Conservation (phyloP, 2,329 filamentous ascomycete genomes). For the Fusarium tricinctum region DNA sequence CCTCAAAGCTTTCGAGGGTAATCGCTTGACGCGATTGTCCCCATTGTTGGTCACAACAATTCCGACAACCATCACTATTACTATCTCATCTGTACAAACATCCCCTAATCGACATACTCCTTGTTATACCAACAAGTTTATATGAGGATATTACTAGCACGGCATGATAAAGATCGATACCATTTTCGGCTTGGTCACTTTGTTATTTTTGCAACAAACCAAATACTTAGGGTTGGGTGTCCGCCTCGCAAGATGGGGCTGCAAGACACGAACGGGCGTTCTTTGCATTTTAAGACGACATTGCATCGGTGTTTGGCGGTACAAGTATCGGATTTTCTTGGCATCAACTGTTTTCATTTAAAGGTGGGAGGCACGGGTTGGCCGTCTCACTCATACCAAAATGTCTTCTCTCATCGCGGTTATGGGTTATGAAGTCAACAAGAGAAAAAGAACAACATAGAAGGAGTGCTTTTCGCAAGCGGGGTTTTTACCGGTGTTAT, state of each 20-base stretch:
- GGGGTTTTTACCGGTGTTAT: slow-evolving; percentile 51
- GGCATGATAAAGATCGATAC: slow-evolving; percentile 63
- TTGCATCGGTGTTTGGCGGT: slow-evolving; percentile 63
- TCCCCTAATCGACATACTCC: slow-evolving; percentile 62
- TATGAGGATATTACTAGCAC: slow-evolving; percentile 57
- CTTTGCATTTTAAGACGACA: slow-evolving; percentile 60
- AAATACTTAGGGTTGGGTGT: slow-evolving; percentile 50
- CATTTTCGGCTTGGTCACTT: slow-evolving; percentile 57
- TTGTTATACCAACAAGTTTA: slow-evolving; percentile 52
- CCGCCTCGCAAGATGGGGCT: slow-evolving; percentile 54
- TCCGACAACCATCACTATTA: slow-evolving; percentile 42
- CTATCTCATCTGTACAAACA: slow-evolving; percentile 63
- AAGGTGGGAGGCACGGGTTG: slow-evolving; percentile 46
- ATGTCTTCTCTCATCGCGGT: slow-evolving; percentile 53
- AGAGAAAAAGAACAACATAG: slow-evolving; percentile 63
- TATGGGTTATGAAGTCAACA: slow-evolving; percentile 64
- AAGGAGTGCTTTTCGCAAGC: slow-evolving; percentile 53
- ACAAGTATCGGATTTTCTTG: slow-evolving; percentile 47
- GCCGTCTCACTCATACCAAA: slow-evolving; percentile 48
- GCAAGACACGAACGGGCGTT: slow-evolving; percentile 60
- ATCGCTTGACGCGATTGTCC: slow-evolving; percentile 47
- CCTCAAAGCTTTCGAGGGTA: slow-evolving; percentile 51
- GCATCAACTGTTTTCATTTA: slow-evolving; percentile 55
- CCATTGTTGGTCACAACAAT: slow-evolving; percentile 52
- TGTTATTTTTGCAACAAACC: slow-evolving; percentile 50